Percentiles rank a stretch among this genome's conserved stretches.
phyloP scores from a whole-genome alignment of 768 basidiomycete genomes.

The Russula olivacea region DNA sequence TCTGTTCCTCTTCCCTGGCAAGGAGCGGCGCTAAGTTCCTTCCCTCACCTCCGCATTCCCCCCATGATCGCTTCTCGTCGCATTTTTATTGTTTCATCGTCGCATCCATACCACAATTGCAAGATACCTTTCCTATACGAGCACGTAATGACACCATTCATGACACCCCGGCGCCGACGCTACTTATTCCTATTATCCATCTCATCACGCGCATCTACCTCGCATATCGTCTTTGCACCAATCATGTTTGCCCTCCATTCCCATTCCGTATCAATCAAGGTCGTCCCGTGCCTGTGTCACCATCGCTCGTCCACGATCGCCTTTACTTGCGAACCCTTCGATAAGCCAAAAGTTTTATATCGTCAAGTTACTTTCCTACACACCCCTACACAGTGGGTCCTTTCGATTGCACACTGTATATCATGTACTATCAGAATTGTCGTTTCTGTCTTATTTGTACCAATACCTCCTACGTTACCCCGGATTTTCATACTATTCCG shows the following conservation, averaged over 20 bases:
- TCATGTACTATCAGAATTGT: slow-evolving; percentile 21
- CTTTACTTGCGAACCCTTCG: slow-evolving; percentile 14
- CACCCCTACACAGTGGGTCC: neutral
- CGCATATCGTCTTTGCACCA: slow-evolving; percentile 20
- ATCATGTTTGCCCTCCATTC: slow-evolving; percentile 8
- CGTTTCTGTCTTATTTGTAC: slow-evolving; percentile 22
- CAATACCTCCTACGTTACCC: slow-evolving; percentile 24
- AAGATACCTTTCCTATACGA: slow-evolving; percentile 24
- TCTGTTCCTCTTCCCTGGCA: slow-evolving; percentile 63
- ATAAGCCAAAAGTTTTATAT: slow-evolving; percentile 19
- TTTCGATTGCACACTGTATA: slow-evolving; percentile 20
- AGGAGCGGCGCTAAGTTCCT: slow-evolving; percentile 25
- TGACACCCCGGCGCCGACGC: slow-evolving; percentile 22
- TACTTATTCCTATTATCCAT: slow-evolving; percentile 26
- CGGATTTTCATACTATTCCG: slow-evolving; percentile 20
- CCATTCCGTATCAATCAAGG: slow-evolving; percentile 7
- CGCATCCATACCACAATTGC: slow-evolving; percentile 24
- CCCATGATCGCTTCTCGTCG: slow-evolving; percentile 5
- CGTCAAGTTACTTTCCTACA: slow-evolving; percentile 9
- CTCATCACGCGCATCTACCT: slow-evolving; percentile 24
- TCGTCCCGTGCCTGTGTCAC: slow-evolving; percentile 21
- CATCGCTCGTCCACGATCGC: slow-evolving; percentile 16
- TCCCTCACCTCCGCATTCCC: slow-evolving; percentile 8
- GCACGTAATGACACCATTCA: slow-evolving; percentile 21
- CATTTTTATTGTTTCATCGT: slow-evolving; percentile 13